phyloP scores from a whole-genome alignment of 2,329 filamentous ascomycete genomes.

The Thelonectria olida region DNA sequence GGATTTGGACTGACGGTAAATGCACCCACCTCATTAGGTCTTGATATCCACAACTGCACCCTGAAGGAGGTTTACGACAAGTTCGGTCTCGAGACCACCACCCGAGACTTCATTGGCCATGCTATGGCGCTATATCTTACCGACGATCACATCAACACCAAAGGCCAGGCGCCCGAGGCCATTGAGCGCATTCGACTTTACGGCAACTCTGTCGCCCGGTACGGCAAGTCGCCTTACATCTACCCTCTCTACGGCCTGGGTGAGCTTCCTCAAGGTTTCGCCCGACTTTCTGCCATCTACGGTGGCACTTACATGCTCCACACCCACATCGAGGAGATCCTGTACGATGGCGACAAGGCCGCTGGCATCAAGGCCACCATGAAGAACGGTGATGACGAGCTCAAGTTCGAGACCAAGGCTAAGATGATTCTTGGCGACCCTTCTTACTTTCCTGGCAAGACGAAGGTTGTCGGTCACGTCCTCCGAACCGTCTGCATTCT shows the following conservation, averaged over 20 bases:
- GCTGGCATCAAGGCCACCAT: constrained; percentile 97
- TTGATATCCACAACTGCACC: constrained; percentile 80
- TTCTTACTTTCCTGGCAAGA: constrained; percentile 94
- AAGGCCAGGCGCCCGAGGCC: constrained; percentile 81
- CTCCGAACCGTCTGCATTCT: constrained; percentile 97
- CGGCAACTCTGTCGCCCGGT: constrained; percentile 95
- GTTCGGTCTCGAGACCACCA: constrained; percentile 88
- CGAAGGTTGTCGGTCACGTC: constrained; percentile 86
- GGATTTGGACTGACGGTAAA: constrained; percentile 24
- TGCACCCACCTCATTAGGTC: constrained; percentile 61
- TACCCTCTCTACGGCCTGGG: constrained; percentile 98
- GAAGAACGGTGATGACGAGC: constrained; percentile 87
- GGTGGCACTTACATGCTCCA: constrained; percentile 99
- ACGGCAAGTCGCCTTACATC: constrained; percentile 99
- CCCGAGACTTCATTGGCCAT: constrained; percentile 96
- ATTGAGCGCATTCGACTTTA: constrained; percentile 95
- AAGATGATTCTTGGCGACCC: constrained; percentile 97
- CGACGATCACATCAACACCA: constrained; percentile 82
- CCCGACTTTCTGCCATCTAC: constrained; percentile 96
- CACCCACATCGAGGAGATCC: constrained; percentile 88
- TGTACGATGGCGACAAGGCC: constrained; percentile 87
- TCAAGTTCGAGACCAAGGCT: constrained; percentile 96
- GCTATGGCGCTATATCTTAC: constrained; percentile 96
- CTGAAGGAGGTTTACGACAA: constrained; percentile 99
- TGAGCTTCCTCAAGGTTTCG: constrained; percentile 97